Base-by-base conservation (phyloP, 805 yeast species). In the Schizosaccharomyces japonicus region DNA sequence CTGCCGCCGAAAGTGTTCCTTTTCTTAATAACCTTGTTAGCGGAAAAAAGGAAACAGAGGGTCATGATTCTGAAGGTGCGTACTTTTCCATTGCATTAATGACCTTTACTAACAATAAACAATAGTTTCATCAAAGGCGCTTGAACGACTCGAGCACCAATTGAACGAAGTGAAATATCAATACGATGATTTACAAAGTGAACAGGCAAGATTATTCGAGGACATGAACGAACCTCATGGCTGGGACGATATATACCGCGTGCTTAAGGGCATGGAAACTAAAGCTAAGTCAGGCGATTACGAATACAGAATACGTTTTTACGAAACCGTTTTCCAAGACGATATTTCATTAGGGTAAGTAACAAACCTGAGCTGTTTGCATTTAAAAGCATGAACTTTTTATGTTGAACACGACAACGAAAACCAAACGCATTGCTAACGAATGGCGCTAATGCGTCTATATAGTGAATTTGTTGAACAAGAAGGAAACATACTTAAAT, bases 271-370 rank as follows among this genome's bases (percentile, higher is more conserved):
- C 26, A 57, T 60, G 25, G 71, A 78, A 58, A 64, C 76, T 13
- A 56, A 59, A 42, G 61, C 63, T 28, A 64, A 63, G n/a, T 56
- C 75, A 27, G 85, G 85, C 5, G 90, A 75, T 29, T 82, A 80
- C 60, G 71, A 66, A 42, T 83, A 82, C 59, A 73, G 68, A 54
- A 59, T 78, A 26, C 76, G 79, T 47, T 68, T 74, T 52, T 63
- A 68, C 25, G 78, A 73, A 17, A 60, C 71, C 4, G 63, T 79
- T 7, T 64, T 65, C 48, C 94, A 82, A 58, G 69, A 63, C 49
- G 68, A 69, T 17, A 63, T 64, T 28, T 42, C 29, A 7, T 56
- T 52, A 48, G 71, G 71, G 6, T 66, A 67, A 27, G 56, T 64
- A 34, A 67, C 71, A 0, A 60, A 63, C 28, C 68, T 81, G 47